Evolutionary conservation across 2,329 filamentous ascomycete species (phyloP).

Genomic region (Pleurostoma richardsiae): DNA sequence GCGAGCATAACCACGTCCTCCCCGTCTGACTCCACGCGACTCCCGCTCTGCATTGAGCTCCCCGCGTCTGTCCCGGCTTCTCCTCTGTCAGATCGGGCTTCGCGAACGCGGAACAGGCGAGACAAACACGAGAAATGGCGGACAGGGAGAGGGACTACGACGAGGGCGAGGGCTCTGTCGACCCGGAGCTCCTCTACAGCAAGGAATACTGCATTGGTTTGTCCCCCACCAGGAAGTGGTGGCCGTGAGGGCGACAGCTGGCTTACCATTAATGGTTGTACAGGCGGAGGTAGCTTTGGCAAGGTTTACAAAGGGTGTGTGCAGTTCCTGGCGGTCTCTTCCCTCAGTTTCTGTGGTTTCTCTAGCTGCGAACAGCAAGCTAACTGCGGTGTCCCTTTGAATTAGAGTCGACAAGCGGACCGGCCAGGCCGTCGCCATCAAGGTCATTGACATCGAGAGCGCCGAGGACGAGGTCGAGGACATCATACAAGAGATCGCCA

Average conservation of each 20-base stretch:
- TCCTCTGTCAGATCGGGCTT: too few relatives aligned
- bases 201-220: constrained; percentile 86
- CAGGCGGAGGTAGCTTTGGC: constrained; percentile 94
- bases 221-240: constrained; percentile 20
- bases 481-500: constrained; percentile 98
- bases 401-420: constrained; percentile 83
- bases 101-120: too few relatives aligned
- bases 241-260: background rate
- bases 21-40: too few relatives aligned
- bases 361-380: background rate
- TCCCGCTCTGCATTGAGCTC: too few relatives aligned
- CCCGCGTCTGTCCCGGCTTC: too few relatives aligned
- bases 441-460: constrained; percentile 97
- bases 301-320: constrained; percentile 95
- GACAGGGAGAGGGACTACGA: constrained; percentile 42
- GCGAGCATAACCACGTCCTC: too few relatives aligned
- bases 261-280: constrained; percentile 14
- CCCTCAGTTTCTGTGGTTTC: constrained; percentile 1
- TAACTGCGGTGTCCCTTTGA: constrained; percentile 4
- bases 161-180: constrained; percentile 52
- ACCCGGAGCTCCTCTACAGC: constrained; percentile 88
- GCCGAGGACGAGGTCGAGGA: constrained; percentile 99
- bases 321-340: background rate
- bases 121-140: constrained; percentile 30
- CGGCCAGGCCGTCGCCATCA: constrained; percentile 93